phyloP scores from a whole-genome alignment of 179 eudicot genomes.

The Beta lomatogona region DNA sequence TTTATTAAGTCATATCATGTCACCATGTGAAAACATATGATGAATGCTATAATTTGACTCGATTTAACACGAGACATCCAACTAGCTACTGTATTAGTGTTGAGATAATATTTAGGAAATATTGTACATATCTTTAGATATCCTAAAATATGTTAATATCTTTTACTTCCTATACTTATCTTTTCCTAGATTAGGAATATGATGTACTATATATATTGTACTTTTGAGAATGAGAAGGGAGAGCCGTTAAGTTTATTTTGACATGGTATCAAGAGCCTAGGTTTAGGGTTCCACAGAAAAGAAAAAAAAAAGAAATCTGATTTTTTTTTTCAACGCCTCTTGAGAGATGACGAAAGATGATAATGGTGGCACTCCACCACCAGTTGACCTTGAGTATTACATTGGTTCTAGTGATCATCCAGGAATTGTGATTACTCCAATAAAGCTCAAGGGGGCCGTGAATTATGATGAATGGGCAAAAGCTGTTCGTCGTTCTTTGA shows the following conservation, averaged over 20 bases:
- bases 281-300: not conserved
- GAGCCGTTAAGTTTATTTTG: not conserved
- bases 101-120: not conserved
- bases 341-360: not conserved
- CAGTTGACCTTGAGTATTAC: not conserved
- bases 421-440: not conserved
- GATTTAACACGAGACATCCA: not conserved
- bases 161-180: too few relatives aligned
- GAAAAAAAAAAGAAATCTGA: not conserved
- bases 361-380: not conserved
- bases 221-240: too few relatives aligned
- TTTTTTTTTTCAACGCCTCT: not conserved
- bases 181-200: too few relatives aligned
- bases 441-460: too few relatives aligned
- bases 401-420: not conserved
- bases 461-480: not conserved
- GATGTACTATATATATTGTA: not conserved
- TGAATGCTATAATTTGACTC: not conserved
- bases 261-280: not conserved
- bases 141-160: not conserved
- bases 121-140: not conserved
- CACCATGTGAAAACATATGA: not conserved
- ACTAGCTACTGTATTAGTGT: not conserved
- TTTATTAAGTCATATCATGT: not conserved
- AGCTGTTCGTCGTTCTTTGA: not conserved